These are phyloP conservation scores for Pythium dissotocum DNA, from an alignment of 352 stramenopile genomes.

Conservation along the genomic window DNA sequence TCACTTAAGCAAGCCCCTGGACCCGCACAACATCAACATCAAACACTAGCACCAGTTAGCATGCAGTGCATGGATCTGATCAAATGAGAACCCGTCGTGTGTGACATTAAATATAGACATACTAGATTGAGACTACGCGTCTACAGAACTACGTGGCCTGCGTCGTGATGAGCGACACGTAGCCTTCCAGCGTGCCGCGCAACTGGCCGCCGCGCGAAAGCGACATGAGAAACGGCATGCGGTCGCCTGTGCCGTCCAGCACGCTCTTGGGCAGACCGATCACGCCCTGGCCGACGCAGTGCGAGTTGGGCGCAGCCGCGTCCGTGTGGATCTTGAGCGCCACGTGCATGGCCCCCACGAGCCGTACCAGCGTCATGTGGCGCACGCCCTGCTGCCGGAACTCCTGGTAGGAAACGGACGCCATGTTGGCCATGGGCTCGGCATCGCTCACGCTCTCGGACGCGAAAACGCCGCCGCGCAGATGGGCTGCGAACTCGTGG, in stretches of 20 bases:
- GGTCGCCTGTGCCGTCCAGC: conserved; percentile 29
- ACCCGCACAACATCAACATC: background rate
- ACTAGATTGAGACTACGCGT: conserved; percentile 19
- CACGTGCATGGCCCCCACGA: conserved; percentile 61
- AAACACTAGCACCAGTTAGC: background rate
- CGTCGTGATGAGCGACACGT: conserved; percentile 32
- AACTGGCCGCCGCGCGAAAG: conserved; percentile 56
- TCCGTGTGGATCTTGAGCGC: conserved; percentile 72
- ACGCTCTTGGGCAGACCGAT: conserved; percentile 56
- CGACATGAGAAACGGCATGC: conserved; percentile 48
- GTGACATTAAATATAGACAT: conserved; percentile 26
- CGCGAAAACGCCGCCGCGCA: conserved; percentile 56
- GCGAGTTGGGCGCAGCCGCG: conserved; percentile 27
- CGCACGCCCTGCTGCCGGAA: conserved; percentile 36
- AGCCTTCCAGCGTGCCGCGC: conserved; percentile 59
- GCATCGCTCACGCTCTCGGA: conserved; percentile 16
- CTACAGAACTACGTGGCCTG: conserved; percentile 6
- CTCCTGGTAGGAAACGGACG: conserved; percentile 19
- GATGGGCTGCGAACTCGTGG: conserved; percentile 70
- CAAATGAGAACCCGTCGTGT: conserved; percentile 1
- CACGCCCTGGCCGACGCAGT: conserved; percentile 61
- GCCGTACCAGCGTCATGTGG: conserved; percentile 60
- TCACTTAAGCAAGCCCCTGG: conserved; percentile 9
- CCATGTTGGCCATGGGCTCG: conserved; percentile 28
- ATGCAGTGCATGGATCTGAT: background rate